Percentiles rank a stretch among this genome's conserved stretches.
phyloP scores from a whole-genome alignment of 2,329 filamentous ascomycete genomes.

The Tolypocladium tropicale region DNA sequence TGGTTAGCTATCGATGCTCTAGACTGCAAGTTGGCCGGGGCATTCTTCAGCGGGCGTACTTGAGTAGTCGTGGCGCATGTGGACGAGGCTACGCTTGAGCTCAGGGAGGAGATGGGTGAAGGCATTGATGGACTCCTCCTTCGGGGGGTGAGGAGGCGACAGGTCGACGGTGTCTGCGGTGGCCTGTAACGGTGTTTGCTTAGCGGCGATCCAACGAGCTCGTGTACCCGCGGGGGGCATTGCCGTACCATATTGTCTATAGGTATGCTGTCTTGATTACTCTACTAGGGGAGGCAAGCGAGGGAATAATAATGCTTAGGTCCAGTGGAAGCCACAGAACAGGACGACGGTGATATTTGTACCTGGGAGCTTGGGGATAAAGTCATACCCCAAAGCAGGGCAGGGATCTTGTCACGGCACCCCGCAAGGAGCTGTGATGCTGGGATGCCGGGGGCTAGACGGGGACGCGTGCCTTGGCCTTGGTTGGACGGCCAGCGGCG shows the following conservation, averaged over 20 bases:
- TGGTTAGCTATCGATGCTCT: not conserved
- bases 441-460: not conserved
- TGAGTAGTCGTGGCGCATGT: not conserved
- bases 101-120: not conserved
- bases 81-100: not conserved
- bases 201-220: no score
- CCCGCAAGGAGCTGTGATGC: not conserved
- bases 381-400: not conserved
- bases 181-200: not conserved
- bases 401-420: not conserved
- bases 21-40: not conserved
- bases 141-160: not conserved
- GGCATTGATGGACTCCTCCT: not conserved
- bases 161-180: not conserved
- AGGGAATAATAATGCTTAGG: not conserved
- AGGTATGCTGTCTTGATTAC: no score
- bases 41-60: not conserved
- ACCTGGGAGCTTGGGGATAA: not conserved
- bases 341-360: not conserved
- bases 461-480: not conserved
- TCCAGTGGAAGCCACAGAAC: not conserved
- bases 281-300: no score
- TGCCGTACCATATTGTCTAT: not conserved
- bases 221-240: not conserved
- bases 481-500: not conserved